Percentiles rank a stretch among this genome's conserved stretches.
These are phyloP conservation scores for Barnettozyma populi DNA, from an alignment of 805 yeast genomes.

Conservation along the genomic window DNA sequence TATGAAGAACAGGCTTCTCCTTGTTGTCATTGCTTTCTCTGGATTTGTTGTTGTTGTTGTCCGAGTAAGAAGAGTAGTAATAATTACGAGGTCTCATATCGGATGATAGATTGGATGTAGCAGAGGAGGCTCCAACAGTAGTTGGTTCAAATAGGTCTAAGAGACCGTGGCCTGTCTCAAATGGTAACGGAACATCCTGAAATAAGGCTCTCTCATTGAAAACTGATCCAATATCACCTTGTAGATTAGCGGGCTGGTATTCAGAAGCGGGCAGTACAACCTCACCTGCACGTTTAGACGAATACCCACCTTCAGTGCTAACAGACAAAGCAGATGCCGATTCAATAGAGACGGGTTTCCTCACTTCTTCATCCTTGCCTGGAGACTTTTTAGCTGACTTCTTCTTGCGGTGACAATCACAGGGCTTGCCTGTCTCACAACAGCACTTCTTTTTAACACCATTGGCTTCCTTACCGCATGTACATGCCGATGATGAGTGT, in stretches of 20 bases:
- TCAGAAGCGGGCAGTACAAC: constrained; percentile 34
- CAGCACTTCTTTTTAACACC: constrained; percentile 21
- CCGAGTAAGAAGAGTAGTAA: neutral
- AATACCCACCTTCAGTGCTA: neutral
- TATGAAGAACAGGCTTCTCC: neutral
- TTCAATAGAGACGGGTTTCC: neutral
- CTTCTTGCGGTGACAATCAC: constrained; percentile 25
- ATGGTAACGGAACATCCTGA: constrained; percentile 30
- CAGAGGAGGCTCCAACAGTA: neutral
- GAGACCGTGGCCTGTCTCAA: constrained; percentile 33
- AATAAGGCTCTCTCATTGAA: constrained; percentile 18
- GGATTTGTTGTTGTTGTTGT: neutral
- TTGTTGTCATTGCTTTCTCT: neutral
- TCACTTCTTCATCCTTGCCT: neutral
- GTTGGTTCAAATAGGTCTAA: constrained; percentile 31
- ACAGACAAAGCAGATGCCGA: neutral
- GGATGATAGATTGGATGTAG: neutral
- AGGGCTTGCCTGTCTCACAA: constrained; percentile 24
- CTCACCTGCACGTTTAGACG: constrained; percentile 29
- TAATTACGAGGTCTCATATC: neutral
- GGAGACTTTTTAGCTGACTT: neutral
- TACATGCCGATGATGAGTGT: constrained; percentile 56
- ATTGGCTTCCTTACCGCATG: constrained; percentile 48
- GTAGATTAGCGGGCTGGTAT: constrained; percentile 28
- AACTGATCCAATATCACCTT: constrained; percentile 27